These are phyloP conservation scores for Paramecium sonneborni DNA, from an alignment of 73 alveolate genomes.

Conservation along the genomic window DNA sequence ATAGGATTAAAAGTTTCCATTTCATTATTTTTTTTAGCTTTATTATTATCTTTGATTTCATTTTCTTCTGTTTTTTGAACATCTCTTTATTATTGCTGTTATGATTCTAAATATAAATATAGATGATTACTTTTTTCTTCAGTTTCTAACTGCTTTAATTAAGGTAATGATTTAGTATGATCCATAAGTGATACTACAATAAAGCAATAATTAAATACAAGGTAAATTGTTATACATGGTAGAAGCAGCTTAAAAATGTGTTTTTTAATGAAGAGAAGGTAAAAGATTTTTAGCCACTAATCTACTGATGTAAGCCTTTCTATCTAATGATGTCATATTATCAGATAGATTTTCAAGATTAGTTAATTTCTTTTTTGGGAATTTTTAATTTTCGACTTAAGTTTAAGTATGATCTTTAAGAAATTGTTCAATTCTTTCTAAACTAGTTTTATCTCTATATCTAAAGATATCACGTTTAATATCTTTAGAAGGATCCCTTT, in stretches of 20 bases:
- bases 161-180: background rate
- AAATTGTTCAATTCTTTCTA: constrained; percentile 59
- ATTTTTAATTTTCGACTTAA: constrained; percentile 53
- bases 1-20: constrained; percentile 52
- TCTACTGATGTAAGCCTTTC: constrained; percentile 44
- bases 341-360: constrained; percentile 59
- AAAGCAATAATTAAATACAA: background rate
- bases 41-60: background rate
- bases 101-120: background rate
- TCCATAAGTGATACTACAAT: background rate
- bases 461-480: constrained; percentile 56
- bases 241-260: constrained; percentile 62
- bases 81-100: background rate
- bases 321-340: constrained; percentile 37
- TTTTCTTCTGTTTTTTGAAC: background rate
- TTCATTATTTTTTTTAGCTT: constrained; percentile 4
- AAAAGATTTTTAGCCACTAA: constrained; percentile 55
- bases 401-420: constrained; percentile 64
- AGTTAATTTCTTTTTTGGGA: constrained; percentile 21
- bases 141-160: background rate
- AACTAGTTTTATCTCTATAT: constrained; percentile 58
- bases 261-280: constrained; percentile 58
- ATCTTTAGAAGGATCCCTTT: constrained; percentile 53
- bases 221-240: constrained; percentile 54
- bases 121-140: background rate